A percentile compares a stretch with the other conserved stretches of the same genome.
phyloP scores from a whole-genome alignment of 2,329 filamentous ascomycete species.

The Colletotrichum plurivorum region DNA sequence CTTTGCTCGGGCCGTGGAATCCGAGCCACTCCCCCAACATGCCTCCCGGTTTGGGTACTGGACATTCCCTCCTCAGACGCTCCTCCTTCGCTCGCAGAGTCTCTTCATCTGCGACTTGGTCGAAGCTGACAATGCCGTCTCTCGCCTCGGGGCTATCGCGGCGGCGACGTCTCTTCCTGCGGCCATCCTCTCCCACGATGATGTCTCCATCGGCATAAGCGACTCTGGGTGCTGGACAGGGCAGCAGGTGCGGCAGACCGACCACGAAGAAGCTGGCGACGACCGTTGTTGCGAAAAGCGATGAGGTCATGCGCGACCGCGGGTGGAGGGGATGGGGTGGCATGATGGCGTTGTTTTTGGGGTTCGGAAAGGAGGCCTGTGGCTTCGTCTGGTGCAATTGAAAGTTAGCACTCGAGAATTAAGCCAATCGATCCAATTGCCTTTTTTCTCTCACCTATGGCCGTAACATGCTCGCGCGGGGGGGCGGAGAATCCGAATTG shows the following conservation, averaged over 20 bases:
- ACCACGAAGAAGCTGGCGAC: constrained; percentile 93
- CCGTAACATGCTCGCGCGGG: constrained; percentile 37
- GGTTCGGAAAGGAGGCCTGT: constrained; percentile 27
- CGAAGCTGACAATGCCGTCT: constrained; percentile 65
- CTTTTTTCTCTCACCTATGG: constrained; percentile 31
- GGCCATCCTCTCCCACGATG: constrained; percentile 60
- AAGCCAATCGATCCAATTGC: neutral
- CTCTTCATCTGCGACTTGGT: constrained; percentile 55
- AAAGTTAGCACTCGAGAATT: constrained; percentile 5
- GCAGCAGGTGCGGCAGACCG: constrained; percentile 88
- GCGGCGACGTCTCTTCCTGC: constrained; percentile 60
- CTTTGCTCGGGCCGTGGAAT: constrained; percentile 61
- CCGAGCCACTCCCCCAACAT: constrained; percentile 82
- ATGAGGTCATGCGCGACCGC: constrained; percentile 91
- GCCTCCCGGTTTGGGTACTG: constrained; percentile 90
- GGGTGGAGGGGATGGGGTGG: constrained; percentile 88
- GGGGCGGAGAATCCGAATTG: constrained; percentile 5
- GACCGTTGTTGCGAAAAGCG: constrained; percentile 94
- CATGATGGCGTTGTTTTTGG: constrained; percentile 64
- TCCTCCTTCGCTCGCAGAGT: constrained; percentile 48
- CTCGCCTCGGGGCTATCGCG: constrained; percentile 54
- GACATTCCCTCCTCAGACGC: constrained; percentile 80
- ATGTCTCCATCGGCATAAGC: constrained; percentile 80
- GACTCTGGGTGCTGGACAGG: constrained; percentile 86
- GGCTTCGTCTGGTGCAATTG: constrained; percentile 27